These are phyloP conservation scores for Cladosporium oxysporum DNA, from an alignment of 2,329 filamentous ascomycete genomes.

Conservation along the genomic window DNA sequence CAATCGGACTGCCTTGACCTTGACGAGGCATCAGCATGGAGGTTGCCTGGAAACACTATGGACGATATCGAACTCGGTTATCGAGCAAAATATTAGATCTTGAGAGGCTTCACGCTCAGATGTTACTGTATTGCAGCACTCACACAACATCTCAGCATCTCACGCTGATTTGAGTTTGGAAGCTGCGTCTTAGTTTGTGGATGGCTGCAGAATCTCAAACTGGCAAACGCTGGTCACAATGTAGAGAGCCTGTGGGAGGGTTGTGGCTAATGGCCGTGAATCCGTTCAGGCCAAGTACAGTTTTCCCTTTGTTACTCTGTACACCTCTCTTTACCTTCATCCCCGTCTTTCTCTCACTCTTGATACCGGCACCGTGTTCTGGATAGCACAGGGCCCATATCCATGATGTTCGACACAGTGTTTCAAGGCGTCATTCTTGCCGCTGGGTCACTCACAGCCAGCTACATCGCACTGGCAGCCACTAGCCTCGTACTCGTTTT, in stretches of 20 bases:
- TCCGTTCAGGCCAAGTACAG: constrained; percentile 2
- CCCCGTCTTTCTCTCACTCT: too few species aligned
- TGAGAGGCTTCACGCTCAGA: background rate
- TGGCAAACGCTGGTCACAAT: constrained; percentile 6
- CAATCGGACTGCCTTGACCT: background rate
- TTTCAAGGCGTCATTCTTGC: background rate
- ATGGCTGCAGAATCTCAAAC: background rate
- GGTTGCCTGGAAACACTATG: background rate
- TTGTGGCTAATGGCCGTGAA: background rate
- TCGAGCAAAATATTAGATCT: background rate
- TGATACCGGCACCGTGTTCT: background rate
- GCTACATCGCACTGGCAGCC: background rate
- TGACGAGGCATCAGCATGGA: background rate
- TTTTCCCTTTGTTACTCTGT: background rate
- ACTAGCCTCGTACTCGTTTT: background rate
- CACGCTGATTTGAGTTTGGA: background rate
- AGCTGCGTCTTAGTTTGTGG: background rate
- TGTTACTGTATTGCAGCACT: background rate
- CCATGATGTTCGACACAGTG: background rate
- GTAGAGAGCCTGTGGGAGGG: background rate
- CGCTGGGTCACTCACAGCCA: background rate
- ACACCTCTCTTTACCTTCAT: background rate
- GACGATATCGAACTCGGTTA: background rate
- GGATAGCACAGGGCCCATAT: background rate
- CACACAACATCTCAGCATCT: background rate